Base-by-base conservation (phyloP, 2,329 filamentous ascomycete genomes). In the Fusarium sp. region DNA sequence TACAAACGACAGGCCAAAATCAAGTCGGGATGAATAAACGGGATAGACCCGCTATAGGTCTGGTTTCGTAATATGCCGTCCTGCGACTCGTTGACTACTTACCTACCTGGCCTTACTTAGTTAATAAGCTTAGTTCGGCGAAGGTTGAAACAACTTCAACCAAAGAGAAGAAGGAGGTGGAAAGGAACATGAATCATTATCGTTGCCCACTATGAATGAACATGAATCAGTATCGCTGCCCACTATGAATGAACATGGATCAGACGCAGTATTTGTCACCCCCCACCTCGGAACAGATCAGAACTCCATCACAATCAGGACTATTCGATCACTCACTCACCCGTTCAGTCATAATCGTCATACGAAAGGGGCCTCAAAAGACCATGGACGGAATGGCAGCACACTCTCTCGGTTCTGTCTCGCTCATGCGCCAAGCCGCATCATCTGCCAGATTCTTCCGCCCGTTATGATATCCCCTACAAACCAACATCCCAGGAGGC, bases 361-460 rank as follows among this genome's bases (percentile, higher is more conserved):
- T 35, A 57, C 49, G 46, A 56, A 38, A 62, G 44, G 72, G 55
- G 59, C 48, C 60, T 54, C 54, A 57, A 64, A 37, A 41, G n/a
- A 23, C 32, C 41, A 14, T 4, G 32, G 52, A 26, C 23, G 20
- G 15, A 32, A 48, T 23, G 49, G 18, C 18, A 26, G 14, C 23
- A 23, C 23, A 6, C 23, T 10, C 35, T 69, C 48, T 61, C 57
- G 50, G 23, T 23, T 44, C 54, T 59, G 60, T 55, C 41, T 52
- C 56, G 40, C 60, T 69, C 66, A 70, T 73, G 70, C 65, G 62
- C 69, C 65, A 74, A 74, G 62, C 55, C 62, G 59, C 69, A 66
- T 68, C 62, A 70, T 61, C 46, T 26, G 42, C 40, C 46, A 37
- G 60, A 52, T 37, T 55, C 48, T 50, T 62, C 60, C 56, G 45